Evolutionary conservation across 1,284 basidiomycete genomes (phyloP), one percentile per base, ranked within the genome.

Genomic region (Hymenochaete sp.): DNA sequence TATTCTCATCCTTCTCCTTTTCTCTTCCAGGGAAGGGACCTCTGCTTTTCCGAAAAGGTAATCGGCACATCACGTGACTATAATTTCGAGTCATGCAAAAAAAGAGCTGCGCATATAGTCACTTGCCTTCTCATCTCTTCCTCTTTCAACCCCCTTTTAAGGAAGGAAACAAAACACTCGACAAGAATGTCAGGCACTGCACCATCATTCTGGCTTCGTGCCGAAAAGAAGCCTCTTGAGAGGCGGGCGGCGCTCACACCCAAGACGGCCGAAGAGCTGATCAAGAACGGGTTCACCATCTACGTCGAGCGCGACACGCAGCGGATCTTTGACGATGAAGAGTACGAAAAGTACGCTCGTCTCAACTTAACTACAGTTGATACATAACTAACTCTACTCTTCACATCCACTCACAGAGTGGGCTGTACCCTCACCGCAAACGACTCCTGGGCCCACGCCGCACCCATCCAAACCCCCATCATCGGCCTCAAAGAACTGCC

Each of bases 401-500:
- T 35, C 13, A 16, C 13, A n/a, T n/a, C 13, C 32, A 16, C 21
- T 6, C 49, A 41, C 57, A 93, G 89, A 47, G 86, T 88, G 44
- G 95, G 95, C 7, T 96, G 92, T 68, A 84, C 75, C 62, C 73
- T 98, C 44, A 91, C 88, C 7, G 77, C 78, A 19, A 85, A 96
- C 68, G 93, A 95, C 64, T 75, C 86, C 9, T 99, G 95, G 93
- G 80, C 88, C 18, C 71, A 62, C 32, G 87, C 90, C 1, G 87
- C 90, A 1, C 91, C 93, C 1, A 63, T 63, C 22, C 65, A 79
- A 31, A 70, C 83, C 33, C 84, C 89, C 47, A 96, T 99, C 66
- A 85, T 98, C 56, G 96, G 96, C 6, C 75, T 99, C 62, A 98
- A 99, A 72, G 96, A 98, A 65, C 79, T 99, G 16, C 82, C 87